phyloP scores from a whole-genome alignment of 2,329 filamentous ascomycete genomes.

The Coleophoma crateriformis region DNA sequence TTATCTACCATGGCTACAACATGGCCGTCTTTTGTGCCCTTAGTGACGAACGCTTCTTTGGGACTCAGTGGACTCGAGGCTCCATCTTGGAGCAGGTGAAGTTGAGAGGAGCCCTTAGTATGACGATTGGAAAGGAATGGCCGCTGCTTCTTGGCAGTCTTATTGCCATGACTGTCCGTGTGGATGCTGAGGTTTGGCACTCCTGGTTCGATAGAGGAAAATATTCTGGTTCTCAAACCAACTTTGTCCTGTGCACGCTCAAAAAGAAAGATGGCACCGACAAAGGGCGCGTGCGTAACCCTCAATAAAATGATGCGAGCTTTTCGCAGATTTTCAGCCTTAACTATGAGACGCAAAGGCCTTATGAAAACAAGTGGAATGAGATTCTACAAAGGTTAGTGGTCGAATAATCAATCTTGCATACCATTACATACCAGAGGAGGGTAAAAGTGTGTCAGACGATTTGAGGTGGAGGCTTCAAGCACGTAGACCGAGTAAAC shows the following conservation, averaged over 20 bases:
- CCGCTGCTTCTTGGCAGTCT: constrained; percentile 6
- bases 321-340: constrained; percentile 57
- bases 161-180: not conserved
- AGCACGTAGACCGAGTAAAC: constrained; percentile 64
- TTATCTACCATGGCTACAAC: constrained; percentile 7
- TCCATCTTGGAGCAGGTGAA: constrained; percentile 6
- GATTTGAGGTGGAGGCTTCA: constrained; percentile 61
- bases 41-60: constrained; percentile 1
- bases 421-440: constrained; percentile 38
- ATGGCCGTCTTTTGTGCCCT: constrained; percentile 9
- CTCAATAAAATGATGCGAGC: constrained; percentile 58
- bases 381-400: constrained; percentile 50
- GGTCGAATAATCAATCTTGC: constrained; percentile 15
- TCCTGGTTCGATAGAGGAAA: constrained; percentile 14
- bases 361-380: constrained; percentile 67
- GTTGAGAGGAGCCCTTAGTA: constrained; percentile 11
- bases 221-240: constrained; percentile 9
- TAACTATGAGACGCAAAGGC: constrained; percentile 64
- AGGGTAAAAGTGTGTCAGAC: constrained; percentile 65
- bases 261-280: constrained; percentile 56
- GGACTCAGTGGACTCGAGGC: constrained; percentile 4
- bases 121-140: constrained; percentile 17
- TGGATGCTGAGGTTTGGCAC: constrained; percentile 1
- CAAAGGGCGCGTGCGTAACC: constrained; percentile 60
- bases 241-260: constrained; percentile 31